phyloP scores from a whole-genome alignment of 1,139 yeast genomes.

The Lodderomyces margitis region DNA sequence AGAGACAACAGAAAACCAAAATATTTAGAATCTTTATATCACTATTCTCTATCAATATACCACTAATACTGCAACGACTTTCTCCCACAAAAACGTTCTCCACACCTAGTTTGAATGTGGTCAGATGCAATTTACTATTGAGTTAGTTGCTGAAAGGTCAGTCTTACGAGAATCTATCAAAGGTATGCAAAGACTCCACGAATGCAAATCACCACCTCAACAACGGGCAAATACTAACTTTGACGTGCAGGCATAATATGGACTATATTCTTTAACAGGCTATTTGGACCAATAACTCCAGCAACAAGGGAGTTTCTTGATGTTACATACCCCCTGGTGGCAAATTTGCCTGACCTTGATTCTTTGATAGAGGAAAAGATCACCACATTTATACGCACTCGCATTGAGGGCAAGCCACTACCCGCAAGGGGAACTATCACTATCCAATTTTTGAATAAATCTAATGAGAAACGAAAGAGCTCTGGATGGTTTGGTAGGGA shows the following conservation, averaged over 20 bases:
- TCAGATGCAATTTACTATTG: slow-evolving; percentile 39
- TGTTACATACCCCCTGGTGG: slow-evolving; percentile 46
- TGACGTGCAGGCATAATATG: slow-evolving; percentile 51
- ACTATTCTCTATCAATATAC: too few species aligned
- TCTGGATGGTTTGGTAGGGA: slow-evolving; percentile 43
- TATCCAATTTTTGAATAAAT: slow-evolving; percentile 13
- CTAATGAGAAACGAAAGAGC: slow-evolving; percentile 28
- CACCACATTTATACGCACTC: slow-evolving; percentile 27
- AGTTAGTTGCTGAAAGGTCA: slow-evolving; percentile 40
- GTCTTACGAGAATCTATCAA: slow-evolving; percentile 44
- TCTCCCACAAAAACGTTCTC: too few species aligned
- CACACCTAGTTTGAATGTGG: slow-evolving; percentile 1
- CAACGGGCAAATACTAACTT: slow-evolving; percentile 22
- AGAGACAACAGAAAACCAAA: too few species aligned
- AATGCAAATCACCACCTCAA: background rate
- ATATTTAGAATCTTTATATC: too few species aligned
- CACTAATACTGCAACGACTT: too few species aligned
- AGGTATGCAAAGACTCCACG: slow-evolving; percentile 37
- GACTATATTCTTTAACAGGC: slow-evolving; percentile 66
- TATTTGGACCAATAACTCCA: slow-evolving; percentile 68
- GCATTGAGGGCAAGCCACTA: background rate
- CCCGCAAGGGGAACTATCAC: slow-evolving; percentile 9
- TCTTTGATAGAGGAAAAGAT: slow-evolving; percentile 42
- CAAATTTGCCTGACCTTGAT: slow-evolving; percentile 43
- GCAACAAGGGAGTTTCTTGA: slow-evolving; percentile 43